Evolutionary conservation across 2,329 filamentous ascomycete species (phyloP).

Genomic region (Setomelanomma holmii): DNA sequence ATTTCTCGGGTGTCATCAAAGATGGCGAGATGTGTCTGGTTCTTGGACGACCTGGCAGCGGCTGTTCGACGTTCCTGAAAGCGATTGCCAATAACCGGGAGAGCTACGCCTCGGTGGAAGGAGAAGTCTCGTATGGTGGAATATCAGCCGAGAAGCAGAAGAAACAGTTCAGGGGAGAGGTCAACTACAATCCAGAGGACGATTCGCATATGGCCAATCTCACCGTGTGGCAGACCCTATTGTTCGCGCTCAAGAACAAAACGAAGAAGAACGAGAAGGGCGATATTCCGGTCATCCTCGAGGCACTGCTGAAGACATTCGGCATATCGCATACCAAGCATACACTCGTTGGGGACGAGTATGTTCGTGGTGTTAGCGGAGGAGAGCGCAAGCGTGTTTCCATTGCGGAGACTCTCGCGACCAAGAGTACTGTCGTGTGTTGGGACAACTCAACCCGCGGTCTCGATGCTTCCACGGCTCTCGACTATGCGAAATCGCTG

Average conservation of each 20-base stretch:
- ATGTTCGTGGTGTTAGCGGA: conserved; percentile 75
- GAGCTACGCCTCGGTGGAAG: conserved; percentile 70
- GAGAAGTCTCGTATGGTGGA: conserved; percentile 75
- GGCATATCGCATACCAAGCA: conserved; percentile 77
- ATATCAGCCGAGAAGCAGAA: conserved; percentile 72
- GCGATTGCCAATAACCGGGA: conserved; percentile 74
- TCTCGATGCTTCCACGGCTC: conserved; percentile 78
- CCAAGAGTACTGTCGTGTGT: conserved; percentile 69
- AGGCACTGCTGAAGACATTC: conserved; percentile 77
- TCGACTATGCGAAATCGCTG: conserved; percentile 79
- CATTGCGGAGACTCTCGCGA: conserved; percentile 78
- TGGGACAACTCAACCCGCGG: conserved; percentile 85
- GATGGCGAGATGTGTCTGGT: conserved; percentile 77
- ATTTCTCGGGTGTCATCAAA: conserved; percentile 71
- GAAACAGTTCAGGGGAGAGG: conserved; percentile 75
- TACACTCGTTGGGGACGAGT: conserved; percentile 78
- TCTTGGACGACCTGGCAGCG: conserved; percentile 74
- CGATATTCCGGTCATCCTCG: conserved; percentile 72
- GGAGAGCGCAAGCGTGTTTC: conserved; percentile 78
- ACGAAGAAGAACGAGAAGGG: conserved; percentile 70
- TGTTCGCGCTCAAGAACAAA: conserved; percentile 77
- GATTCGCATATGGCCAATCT: conserved; percentile 76
- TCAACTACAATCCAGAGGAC: conserved; percentile 80
- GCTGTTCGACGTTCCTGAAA: conserved; percentile 80
- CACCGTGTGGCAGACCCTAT: conserved; percentile 79